These are phyloP conservation scores for Debaryomyces sp. DNA, from an alignment of 1,139 yeast genomes.

Conservation along the genomic window DNA sequence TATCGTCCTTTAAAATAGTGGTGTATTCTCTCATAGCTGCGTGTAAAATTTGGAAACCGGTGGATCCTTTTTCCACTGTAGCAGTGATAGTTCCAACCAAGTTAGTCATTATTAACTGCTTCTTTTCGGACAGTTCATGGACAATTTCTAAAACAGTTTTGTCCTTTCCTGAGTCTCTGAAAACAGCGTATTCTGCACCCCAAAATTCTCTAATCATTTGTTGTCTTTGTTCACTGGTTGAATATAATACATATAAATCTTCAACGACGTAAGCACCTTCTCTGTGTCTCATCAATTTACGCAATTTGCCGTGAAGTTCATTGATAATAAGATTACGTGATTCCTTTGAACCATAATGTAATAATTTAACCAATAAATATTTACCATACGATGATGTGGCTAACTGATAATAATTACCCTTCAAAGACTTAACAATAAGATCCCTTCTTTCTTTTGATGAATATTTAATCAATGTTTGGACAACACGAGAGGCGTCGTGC, in stretches of 20 bases:
- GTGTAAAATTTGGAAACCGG: conserved; percentile 94
- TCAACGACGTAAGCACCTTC: conserved; percentile 99
- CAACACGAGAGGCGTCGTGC: conserved; percentile 96
- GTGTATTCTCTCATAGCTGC: conserved; percentile 94
- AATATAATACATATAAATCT: conserved; percentile 84
- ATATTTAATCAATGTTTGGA: conserved; percentile 89
- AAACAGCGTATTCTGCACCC: conserved; percentile 95
- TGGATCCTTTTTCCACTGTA: conserved; percentile 92
- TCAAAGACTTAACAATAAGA: conserved; percentile 65
- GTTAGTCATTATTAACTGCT: conserved; percentile 74
- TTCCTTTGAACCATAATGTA: conserved; percentile 88
- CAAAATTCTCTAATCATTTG: conserved; percentile 96
- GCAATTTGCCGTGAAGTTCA: conserved; percentile 86
- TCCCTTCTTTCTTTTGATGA: conserved; percentile 81
- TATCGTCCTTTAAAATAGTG: conserved; percentile 59
- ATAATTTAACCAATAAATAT: conserved; percentile 81
- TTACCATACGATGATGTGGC: conserved; percentile 95
- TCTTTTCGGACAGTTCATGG: conserved; percentile 75
- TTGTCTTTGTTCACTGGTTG: conserved; percentile 79
- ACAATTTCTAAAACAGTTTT: conserved; percentile 68
- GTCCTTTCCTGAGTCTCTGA: conserved; percentile 72
- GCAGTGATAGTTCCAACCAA: conserved; percentile 83
- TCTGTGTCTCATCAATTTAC: conserved; percentile 93
- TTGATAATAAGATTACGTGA: conserved; percentile 74
- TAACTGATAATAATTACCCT: conserved; percentile 76